Base-by-base conservation (phyloP, 352 stramenopile genomes). In the Phytophthora sansomeana region DNA sequence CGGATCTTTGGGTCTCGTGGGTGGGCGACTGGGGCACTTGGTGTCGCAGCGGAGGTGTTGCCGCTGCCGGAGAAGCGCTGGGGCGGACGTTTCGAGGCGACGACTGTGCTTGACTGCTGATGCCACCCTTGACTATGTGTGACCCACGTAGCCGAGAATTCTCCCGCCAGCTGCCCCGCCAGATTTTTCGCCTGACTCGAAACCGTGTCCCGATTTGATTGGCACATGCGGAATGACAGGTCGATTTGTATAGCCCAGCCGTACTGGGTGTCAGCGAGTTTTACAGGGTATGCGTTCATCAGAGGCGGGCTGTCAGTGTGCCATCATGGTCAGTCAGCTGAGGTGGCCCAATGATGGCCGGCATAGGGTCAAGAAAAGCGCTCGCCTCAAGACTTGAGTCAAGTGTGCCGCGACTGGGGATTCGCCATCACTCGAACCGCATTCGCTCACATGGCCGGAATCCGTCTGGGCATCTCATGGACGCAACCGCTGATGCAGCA, bases 121-220 rank as follows among this genome's bases (percentile, higher is more conserved):
- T 72, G 55, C 56, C 55, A 66, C 46, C 44, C 32, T 47, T 46
- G 39, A 28, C n/a, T 13, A 17, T 46, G 39, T 47, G 41, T 47
- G 38, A 63, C 47, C 59, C 50, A 63, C 47, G 36, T 29, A 39
- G 46, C 36, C n/a, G 54, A 65, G 38, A 71, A 67, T 72, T 72
- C 59, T 72, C 69, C 52, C 48, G 66, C 36, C 69, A 73, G 69
- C 57, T 77, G 64, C 70, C 59, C 16, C 50, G 56, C 64, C 65
- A 78, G 59, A 75, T 75, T 78, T 73, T 75, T 69, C 41, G 38
- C 29, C 44, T 58, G 30, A 16, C 32, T 21, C 4, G 13, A 47
- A 43, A 43, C 38, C 21, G 21, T 24, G 21, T 24, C 21, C 21
- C 21, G 21, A 24, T 24, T 24, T 24, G 21, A 24, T 24, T 24